Conservation (phyloP, 139 green algal genomes). For the Mesotaenium endlicherianum region DNA sequence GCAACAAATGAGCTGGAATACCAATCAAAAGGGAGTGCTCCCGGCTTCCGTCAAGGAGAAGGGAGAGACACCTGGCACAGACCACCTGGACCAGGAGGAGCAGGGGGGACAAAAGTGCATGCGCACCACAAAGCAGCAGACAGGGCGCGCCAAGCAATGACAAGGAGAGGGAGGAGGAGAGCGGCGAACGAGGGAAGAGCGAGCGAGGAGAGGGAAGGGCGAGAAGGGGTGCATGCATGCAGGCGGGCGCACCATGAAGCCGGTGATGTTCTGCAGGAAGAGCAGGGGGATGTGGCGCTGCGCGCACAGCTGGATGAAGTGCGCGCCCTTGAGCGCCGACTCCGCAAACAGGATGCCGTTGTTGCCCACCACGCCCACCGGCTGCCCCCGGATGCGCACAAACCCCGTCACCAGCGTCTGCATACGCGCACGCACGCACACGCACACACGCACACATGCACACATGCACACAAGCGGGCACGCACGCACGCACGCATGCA, state of each 20-base stretch:
- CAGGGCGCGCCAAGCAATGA: not conserved
- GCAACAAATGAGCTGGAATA: too few relatives aligned
- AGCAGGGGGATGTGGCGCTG: constrained; percentile 83
- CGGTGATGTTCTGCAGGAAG: constrained; percentile 85
- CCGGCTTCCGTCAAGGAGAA: too few relatives aligned
- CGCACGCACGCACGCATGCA: too few relatives aligned
- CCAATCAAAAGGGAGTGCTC: too few relatives aligned
- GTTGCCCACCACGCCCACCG: constrained; percentile 89
- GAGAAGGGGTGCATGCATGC: not conserved
- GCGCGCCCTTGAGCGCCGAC: constrained; percentile 81
- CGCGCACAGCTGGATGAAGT: constrained; percentile 76
- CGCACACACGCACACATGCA: too few relatives aligned
- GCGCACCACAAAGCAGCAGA: not conserved
- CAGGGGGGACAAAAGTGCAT: not conserved
- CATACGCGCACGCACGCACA: too few relatives aligned
- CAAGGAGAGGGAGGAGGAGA: not conserved
- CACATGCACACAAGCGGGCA: too few relatives aligned
- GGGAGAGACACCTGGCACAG: too few relatives aligned
- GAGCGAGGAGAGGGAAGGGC: not conserved
- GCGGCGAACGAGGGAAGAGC: not conserved
- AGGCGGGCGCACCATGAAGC: constrained; percentile 73
- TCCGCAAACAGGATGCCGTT: constrained; percentile 87
- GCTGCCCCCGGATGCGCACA: constrained; percentile 5
- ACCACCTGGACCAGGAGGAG: not conserved
- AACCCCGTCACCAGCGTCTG: constrained; percentile 83